A percentile compares a stretch with the other conserved stretches of the same genome.
Evolutionary conservation across 495 filamentous ascomycete genomes (phyloP).

Genomic region (Podospora fimiseda): DNA sequence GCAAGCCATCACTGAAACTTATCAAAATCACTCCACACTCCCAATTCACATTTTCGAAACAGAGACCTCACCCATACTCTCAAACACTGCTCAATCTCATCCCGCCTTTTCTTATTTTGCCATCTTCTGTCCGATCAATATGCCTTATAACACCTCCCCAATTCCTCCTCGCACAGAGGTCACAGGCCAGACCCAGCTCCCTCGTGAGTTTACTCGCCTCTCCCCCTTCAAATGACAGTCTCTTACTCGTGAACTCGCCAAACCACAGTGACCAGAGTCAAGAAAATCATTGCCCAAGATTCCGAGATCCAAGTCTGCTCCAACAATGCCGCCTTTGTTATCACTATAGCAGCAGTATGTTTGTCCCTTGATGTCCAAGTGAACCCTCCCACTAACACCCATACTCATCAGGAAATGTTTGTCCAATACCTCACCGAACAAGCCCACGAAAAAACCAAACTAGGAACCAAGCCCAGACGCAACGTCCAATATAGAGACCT

Average conservation of each 20-base stretch:
- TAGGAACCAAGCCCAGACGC: constrained; percentile 83
- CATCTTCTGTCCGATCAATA: constrained; percentile 27
- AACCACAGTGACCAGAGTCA: constrained; percentile 81
- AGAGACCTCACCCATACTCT: no score
- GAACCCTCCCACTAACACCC: constrained; percentile 3
- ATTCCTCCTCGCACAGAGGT: constrained; percentile 74
- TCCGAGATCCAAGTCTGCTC: constrained; percentile 78
- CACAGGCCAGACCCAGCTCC: constrained; percentile 77
- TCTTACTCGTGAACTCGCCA: no score
- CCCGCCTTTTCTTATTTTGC: background rate
- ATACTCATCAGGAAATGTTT: constrained; percentile 77
- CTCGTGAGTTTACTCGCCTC: constrained; percentile 52
- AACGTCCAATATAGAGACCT: constrained; percentile 96
- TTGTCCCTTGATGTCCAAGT: background rate
- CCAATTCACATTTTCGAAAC: background rate
- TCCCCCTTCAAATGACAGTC: background rate
- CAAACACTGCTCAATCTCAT: background rate
- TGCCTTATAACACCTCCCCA: constrained; percentile 86
- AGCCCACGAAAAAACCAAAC: constrained; percentile 78
- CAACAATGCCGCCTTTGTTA: constrained; percentile 90
- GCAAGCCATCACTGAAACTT: background rate
- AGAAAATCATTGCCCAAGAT: constrained; percentile 86
- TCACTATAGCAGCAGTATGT: constrained; percentile 78
- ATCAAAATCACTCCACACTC: background rate
- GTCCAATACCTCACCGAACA: constrained; percentile 84